A percentile compares a stretch with the other conserved stretches of the same genome.
Conservation (phyloP, 1,139 yeast genomes). For the Yamadazyma sp. region DNA sequence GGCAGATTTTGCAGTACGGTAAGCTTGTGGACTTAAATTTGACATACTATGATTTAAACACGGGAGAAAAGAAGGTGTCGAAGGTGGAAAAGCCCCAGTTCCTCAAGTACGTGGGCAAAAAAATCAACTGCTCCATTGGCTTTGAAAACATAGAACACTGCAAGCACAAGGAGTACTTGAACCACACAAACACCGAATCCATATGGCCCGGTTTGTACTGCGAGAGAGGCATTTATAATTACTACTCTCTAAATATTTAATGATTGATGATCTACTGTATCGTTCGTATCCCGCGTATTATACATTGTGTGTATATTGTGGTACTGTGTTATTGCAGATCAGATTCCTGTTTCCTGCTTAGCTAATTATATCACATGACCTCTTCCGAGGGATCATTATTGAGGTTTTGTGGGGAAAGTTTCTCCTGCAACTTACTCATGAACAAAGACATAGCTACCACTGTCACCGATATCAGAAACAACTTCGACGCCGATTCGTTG, state of each 20-base stretch:
- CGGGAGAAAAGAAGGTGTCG: slow-evolving; percentile 63
- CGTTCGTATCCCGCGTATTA: too few relatives aligned
- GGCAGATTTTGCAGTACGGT: slow-evolving; percentile 24
- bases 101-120: slow-evolving; percentile 61
- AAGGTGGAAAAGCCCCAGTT: slow-evolving; percentile 59
- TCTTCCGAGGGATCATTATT: not conserved
- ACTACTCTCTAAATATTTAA: slow-evolving; percentile 52
- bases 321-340: too few relatives aligned
- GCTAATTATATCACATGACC: too few relatives aligned
- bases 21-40: slow-evolving; percentile 27
- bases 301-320: too few relatives aligned
- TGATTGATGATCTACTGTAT: slow-evolving; percentile 1
- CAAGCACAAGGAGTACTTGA: slow-evolving; percentile 29
- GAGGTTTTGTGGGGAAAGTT: slow-evolving; percentile 3
- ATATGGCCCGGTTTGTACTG: slow-evolving; percentile 64
- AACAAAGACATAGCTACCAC: slow-evolving; percentile 15
- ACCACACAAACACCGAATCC: slow-evolving; percentile 37
- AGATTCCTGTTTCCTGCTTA: too few relatives aligned
- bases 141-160: slow-evolving; percentile 41
- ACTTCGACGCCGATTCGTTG: slow-evolving; percentile 35
- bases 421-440: slow-evolving; percentile 8
- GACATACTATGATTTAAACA: slow-evolving; percentile 59
- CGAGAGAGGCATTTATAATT: slow-evolving; percentile 73
- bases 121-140: slow-evolving; percentile 59
- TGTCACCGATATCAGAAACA: slow-evolving; percentile 34